A percentile compares a stretch with the other conserved stretches of the same genome.
Conservation (phyloP, 2,329 filamentous ascomycete genomes). For the Alternaria alternata region DNA sequence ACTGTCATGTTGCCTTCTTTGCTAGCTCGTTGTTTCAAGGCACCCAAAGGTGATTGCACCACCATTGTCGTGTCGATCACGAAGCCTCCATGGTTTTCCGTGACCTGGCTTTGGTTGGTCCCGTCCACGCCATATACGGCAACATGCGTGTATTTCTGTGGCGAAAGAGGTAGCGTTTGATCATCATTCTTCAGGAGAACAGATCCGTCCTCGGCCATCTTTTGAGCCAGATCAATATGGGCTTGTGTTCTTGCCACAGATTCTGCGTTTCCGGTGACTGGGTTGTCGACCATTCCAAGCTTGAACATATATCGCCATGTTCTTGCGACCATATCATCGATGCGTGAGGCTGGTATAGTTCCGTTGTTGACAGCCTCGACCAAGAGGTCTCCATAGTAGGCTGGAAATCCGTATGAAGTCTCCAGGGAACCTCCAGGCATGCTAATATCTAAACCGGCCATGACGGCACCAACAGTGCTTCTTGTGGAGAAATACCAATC, state of each 20-base stretch:
- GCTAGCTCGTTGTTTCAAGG: not conserved
- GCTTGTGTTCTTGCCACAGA: not conserved
- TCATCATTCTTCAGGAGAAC: not conserved
- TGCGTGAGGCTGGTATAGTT: not conserved
- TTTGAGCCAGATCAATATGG: not conserved
- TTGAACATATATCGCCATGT: not conserved
- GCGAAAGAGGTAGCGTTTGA: not conserved
- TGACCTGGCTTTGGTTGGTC: not conserved
- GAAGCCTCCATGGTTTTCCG: not conserved
- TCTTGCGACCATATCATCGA: not conserved
- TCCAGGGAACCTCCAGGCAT: constrained; percentile 11
- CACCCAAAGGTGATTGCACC: not conserved
- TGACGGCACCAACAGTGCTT: not conserved
- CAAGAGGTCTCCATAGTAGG: not conserved
- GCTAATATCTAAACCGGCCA: constrained; percentile 13
- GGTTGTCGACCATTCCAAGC: not conserved
- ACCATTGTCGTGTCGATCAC: not conserved
- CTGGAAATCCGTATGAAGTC: constrained; percentile 6
- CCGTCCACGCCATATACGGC: not conserved
- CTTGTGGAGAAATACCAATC: constrained; percentile 50
- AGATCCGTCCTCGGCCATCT: not conserved
- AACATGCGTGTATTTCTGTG: not conserved
- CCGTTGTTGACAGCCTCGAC: not conserved
- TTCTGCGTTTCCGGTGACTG: not conserved
- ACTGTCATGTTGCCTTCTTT: not conserved